phyloP scores from a whole-genome alignment of 2,329 filamentous ascomycete species.

The Pseudogymnoascus pannorum region DNA sequence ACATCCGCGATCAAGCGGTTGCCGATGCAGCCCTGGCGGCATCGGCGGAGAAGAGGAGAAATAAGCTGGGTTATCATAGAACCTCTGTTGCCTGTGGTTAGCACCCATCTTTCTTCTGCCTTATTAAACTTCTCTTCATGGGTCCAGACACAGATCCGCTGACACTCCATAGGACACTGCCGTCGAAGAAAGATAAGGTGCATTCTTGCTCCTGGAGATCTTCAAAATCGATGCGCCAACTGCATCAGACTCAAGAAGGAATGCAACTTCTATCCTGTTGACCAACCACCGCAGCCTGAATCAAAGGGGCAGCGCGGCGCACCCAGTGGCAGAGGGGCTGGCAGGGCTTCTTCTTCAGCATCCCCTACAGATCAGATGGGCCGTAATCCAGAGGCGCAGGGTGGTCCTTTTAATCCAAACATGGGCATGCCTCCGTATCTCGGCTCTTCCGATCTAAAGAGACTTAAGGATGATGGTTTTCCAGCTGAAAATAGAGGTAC shows the following conservation, averaged over 20 bases:
- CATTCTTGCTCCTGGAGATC: constrained; percentile 65
- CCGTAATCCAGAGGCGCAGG: constrained; percentile 36
- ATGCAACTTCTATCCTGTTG: constrained; percentile 85
- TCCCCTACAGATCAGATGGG: constrained; percentile 41
- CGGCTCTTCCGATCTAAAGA: constrained; percentile 36
- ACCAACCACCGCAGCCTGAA: constrained; percentile 54
- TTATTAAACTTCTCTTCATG: constrained; percentile 12
- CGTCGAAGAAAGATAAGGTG: constrained; percentile 91
- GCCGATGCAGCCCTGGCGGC: constrained; percentile 26
- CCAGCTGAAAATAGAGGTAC: constrained; percentile 28
- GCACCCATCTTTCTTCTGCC: constrained; percentile 33
- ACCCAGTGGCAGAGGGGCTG: neutral
- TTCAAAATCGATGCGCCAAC: constrained; percentile 74
- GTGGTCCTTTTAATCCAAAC: constrained; percentile 36
- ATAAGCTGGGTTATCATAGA: constrained; percentile 91
- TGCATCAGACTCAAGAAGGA: constrained; percentile 93
- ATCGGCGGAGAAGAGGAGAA: constrained; percentile 62
- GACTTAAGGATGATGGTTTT: constrained; percentile 29
- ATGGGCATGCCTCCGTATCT: constrained; percentile 40
- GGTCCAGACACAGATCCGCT: constrained; percentile 14
- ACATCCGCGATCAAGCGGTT: constrained; percentile 36
- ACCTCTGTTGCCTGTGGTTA: constrained; percentile 93
- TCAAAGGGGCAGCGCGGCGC: constrained; percentile 34
- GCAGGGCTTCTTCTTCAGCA: constrained; percentile 30
- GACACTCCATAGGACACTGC: constrained; percentile 62